Percentiles rank a stretch among this genome's conserved stretches.
Evolutionary conservation across 2,329 filamentous ascomycete species (phyloP).

Genomic region (Epichloe aotearoae): DNA sequence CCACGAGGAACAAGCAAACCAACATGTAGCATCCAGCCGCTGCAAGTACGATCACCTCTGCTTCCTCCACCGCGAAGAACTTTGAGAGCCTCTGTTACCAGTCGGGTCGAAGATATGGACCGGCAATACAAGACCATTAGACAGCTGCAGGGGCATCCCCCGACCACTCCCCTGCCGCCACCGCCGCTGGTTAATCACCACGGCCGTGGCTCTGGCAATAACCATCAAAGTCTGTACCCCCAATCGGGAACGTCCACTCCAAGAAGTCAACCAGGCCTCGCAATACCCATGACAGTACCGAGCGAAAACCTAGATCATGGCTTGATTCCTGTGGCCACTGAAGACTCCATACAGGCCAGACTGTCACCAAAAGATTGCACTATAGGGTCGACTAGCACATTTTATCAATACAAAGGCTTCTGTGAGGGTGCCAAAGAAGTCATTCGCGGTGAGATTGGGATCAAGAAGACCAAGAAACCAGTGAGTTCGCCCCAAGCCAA

Average conservation of each 20-base stretch:
- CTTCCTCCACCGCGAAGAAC: neutral
- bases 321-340: constrained; percentile 12
- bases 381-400: constrained; percentile 34
- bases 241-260: neutral
- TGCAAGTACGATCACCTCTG: constrained; percentile 4
- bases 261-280: constrained; percentile 1
- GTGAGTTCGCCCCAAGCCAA: constrained; percentile 14
- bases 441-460: constrained; percentile 32
- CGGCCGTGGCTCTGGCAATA: neutral
- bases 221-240: neutral
- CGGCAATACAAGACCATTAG: constrained; percentile 5
- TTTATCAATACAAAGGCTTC: constrained; percentile 39
- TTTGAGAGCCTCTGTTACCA: neutral
- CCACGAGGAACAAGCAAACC: neutral
- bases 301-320: constrained; percentile 7
- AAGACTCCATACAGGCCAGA: neutral
- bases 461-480: constrained; percentile 37
- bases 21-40: neutral
- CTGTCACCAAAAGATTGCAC: constrained; percentile 21
- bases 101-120: constrained; percentile 5
- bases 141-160: neutral
- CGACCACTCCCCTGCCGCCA: neutral
- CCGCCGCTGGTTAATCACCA: neutral
- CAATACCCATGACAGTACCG: neutral
- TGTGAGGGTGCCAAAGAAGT: constrained; percentile 41